Evolutionary conservation across 768 basidiomycete genomes (phyloP).

Genomic region (Gymnopilus junonius): DNA sequence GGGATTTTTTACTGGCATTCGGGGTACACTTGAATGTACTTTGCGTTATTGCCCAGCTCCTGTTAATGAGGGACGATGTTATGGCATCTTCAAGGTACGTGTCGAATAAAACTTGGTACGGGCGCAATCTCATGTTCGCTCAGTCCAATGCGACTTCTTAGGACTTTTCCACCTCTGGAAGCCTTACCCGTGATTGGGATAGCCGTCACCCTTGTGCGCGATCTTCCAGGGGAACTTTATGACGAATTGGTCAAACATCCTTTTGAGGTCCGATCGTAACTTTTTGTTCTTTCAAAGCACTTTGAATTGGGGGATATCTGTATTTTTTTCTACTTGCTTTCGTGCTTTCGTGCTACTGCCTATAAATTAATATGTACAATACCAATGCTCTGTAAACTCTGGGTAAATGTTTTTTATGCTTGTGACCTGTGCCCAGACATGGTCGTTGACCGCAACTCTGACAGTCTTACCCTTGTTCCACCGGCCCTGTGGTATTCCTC

Average conservation of each 20-base stretch:
- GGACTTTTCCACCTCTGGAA: slow-evolving; percentile 92
- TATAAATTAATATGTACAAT: slow-evolving; percentile 15
- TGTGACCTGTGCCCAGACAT: slow-evolving; percentile 22
- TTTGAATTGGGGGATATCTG: neutral
- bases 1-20: slow-evolving; percentile 97
- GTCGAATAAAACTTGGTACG: neutral
- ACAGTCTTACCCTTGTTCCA: slow-evolving; percentile 24
- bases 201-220: slow-evolving; percentile 91
- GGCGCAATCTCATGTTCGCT: neutral
- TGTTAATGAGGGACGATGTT: slow-evolving; percentile 88
- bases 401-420: slow-evolving; percentile 4
- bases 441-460: slow-evolving; percentile 31
- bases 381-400: neutral
- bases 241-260: slow-evolving; percentile 91
- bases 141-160: slow-evolving; percentile 93
- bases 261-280: slow-evolving; percentile 52
- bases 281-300: slow-evolving; percentile 12
- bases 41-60: slow-evolving; percentile 94
- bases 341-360: slow-evolving; percentile 15
- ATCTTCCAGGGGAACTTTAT: slow-evolving; percentile 85
- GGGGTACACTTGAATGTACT: slow-evolving; percentile 96
- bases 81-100: slow-evolving; percentile 85
- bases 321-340: slow-evolving; percentile 18
- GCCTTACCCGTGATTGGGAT: slow-evolving; percentile 89
- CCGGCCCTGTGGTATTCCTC: slow-evolving; percentile 19